Evolutionary conservation across 345 rosid species (phyloP).

Genomic region (Rhodamnia rubescens): DNA sequence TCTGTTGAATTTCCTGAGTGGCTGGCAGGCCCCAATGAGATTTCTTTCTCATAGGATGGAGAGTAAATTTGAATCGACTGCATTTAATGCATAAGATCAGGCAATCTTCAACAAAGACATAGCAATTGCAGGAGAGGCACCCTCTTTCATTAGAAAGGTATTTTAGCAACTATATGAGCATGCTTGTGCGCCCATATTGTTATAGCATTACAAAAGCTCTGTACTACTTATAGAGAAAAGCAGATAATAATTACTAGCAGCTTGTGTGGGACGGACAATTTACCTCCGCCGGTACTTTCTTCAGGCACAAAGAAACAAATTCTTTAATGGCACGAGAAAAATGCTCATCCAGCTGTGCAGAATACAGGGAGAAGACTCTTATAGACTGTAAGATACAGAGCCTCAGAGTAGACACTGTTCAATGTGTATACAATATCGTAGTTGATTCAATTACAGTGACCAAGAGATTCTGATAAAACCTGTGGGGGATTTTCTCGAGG

Average conservation of each 20-base stretch:
- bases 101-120: neutral
- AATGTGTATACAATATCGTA: neutral
- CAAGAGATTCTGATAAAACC: constrained; percentile 39
- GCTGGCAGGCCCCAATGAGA: neutral
- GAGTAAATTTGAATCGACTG: neutral
- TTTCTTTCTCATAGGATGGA: neutral
- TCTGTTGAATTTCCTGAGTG: neutral
- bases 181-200: neutral
- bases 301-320: constrained; percentile 87
- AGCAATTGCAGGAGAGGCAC: neutral
- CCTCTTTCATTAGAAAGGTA: neutral
- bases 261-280: neutral
- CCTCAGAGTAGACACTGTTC: neutral
- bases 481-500: constrained; percentile 99
- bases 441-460: constrained; percentile 6
- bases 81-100: neutral
- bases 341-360: constrained; percentile 94
- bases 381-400: constrained; percentile 6
- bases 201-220: neutral
- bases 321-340: constrained; percentile 97
- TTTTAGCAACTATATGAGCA: neutral
- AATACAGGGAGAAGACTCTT: constrained; percentile 6
- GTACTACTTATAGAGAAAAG: neutral
- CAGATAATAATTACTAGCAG: neutral
- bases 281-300: constrained; percentile 92